phyloP scores from a whole-genome alignment of 83 land plant genomes.

The Picea mariana region DNA sequence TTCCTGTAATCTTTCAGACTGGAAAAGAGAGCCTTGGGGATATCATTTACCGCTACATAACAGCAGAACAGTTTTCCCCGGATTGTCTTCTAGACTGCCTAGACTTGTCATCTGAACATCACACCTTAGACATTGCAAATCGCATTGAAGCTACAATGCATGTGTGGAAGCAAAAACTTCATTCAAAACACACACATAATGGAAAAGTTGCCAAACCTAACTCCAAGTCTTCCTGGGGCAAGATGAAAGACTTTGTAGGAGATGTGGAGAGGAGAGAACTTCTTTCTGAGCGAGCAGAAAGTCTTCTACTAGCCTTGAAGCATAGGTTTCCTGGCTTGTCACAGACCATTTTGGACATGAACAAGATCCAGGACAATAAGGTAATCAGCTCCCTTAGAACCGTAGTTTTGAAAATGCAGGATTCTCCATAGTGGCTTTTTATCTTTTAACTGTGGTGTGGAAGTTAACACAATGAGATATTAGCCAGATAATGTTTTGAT shows the following conservation, averaged over 20 bases:
- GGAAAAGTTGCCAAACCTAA: constrained; percentile 16
- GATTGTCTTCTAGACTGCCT: constrained; percentile 29
- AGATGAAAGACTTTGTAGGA: constrained; percentile 46
- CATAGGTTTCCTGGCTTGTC: constrained; percentile 43
- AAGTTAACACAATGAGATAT: too few relatives aligned
- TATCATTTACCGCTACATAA: constrained; percentile 26
- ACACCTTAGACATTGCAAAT: constrained; percentile 48
- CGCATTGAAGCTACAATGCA: constrained; percentile 49
- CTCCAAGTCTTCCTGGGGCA: constrained; percentile 46
- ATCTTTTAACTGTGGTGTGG: too few relatives aligned
- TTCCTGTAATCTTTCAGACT: constrained; percentile 13
- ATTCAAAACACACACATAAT: neutral
- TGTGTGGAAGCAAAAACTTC: constrained; percentile 38
- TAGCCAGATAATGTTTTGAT: too few relatives aligned
- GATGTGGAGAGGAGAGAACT: constrained; percentile 49
- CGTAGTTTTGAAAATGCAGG: too few relatives aligned
- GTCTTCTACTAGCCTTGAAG: constrained; percentile 33
- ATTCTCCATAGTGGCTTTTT: too few relatives aligned
- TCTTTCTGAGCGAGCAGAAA: constrained; percentile 49
- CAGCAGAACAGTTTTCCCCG: constrained; percentile 30
- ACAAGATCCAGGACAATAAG: constrained; percentile 47
- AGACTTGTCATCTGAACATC: constrained; percentile 53
- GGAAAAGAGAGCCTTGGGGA: constrained; percentile 43
- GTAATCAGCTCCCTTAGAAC: too few relatives aligned
- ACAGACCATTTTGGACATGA: constrained; percentile 46